Conservation (phyloP, 352 stramenopile species). For the Phytophthora pistaciae region DNA sequence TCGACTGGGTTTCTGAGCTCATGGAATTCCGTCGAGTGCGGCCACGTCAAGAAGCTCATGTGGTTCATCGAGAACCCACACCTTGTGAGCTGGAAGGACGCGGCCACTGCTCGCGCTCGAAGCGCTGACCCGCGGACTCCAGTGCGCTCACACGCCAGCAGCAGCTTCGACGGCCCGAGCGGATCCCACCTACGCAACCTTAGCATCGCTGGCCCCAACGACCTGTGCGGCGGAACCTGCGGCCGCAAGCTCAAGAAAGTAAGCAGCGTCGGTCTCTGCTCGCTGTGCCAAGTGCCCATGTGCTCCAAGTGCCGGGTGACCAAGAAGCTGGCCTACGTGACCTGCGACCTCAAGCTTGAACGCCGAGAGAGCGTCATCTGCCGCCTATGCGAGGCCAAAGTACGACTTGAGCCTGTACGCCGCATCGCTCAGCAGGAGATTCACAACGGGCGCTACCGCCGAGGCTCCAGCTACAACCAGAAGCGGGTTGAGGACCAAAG, state of each 20-base stretch:
- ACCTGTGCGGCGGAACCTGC: constrained; percentile 38
- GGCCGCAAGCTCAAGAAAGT: constrained; percentile 43
- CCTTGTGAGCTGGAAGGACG: constrained; percentile 30
- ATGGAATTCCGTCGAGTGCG: constrained; percentile 57
- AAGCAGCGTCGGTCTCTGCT: constrained; percentile 40
- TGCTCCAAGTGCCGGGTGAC: constrained; percentile 50
- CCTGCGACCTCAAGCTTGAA: constrained; percentile 38
- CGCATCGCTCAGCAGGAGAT: constrained; percentile 43
- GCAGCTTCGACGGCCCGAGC: constrained; percentile 18
- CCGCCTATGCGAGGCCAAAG: constrained; percentile 40
- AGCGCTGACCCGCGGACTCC: constrained; percentile 5
- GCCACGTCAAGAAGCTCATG: constrained; percentile 59
- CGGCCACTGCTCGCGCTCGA: constrained; percentile 21
- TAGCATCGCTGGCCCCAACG: constrained; percentile 17
- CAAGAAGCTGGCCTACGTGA: constrained; percentile 47
- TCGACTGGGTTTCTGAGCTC: constrained; percentile 55
- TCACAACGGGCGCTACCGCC: constrained; percentile 22
- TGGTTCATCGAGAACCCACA: constrained; percentile 47
- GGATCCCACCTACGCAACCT: constrained; percentile 30
- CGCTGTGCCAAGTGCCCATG: constrained; percentile 43
- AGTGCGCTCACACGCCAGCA: constrained; percentile 13
- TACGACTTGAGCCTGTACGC: constrained; percentile 32
- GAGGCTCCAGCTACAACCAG: not conserved
- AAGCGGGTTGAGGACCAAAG: constrained; percentile 5
- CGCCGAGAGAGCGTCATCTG: constrained; percentile 42